Evolutionary conservation across 2,329 filamentous ascomycete genomes (phyloP).

Genomic region (Geosmithia putterillii): DNA sequence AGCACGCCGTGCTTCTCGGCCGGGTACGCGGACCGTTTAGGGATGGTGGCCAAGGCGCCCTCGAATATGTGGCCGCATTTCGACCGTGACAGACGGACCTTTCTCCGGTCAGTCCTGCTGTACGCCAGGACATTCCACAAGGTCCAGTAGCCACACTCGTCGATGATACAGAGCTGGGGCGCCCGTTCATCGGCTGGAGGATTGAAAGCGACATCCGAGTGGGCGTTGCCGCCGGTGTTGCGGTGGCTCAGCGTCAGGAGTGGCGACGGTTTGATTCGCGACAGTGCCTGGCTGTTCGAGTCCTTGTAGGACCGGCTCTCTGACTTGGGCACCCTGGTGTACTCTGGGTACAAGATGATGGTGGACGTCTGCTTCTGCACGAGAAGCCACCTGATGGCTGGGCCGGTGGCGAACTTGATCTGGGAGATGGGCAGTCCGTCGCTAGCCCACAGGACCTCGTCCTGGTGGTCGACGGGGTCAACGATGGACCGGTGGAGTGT

Average conservation of each 20-base stretch:
- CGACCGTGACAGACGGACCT: conserved; percentile 16
- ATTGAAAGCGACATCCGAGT: conserved; percentile 55
- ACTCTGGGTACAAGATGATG: conserved; percentile 37
- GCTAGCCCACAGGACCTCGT: conserved; percentile 39
- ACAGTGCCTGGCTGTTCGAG: conserved; percentile 13
- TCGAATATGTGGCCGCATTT: conserved; percentile 30
- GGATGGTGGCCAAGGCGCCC: conserved; percentile 21
- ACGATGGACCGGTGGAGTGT: conserved; percentile 33
- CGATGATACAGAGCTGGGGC: conserved; percentile 54
- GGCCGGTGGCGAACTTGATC: conserved; percentile 29
- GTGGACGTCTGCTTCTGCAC: conserved; percentile 41
- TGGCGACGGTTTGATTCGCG: conserved; percentile 42
- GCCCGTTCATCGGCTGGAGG: conserved; percentile 30
- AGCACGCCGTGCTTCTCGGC: conserved; percentile 28
- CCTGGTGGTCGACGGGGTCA: conserved; percentile 28
- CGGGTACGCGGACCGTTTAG: conserved; percentile 13
- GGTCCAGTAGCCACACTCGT: conserved; percentile 53
- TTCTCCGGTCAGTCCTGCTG: conserved; percentile 18
- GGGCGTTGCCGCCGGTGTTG: conserved; percentile 39
- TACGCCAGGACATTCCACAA: conserved; percentile 47
- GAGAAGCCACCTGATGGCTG: conserved; percentile 35
- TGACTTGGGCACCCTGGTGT: conserved; percentile 23
- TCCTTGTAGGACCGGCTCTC: conserved; percentile 3
- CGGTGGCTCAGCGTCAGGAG: conserved; percentile 37
- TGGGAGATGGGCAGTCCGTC: conserved; percentile 36